A percentile compares a stretch with the other conserved stretches of the same genome.
phyloP scores from a whole-genome alignment of 495 filamentous ascomycete species.

The Penicillium chermesinum region DNA sequence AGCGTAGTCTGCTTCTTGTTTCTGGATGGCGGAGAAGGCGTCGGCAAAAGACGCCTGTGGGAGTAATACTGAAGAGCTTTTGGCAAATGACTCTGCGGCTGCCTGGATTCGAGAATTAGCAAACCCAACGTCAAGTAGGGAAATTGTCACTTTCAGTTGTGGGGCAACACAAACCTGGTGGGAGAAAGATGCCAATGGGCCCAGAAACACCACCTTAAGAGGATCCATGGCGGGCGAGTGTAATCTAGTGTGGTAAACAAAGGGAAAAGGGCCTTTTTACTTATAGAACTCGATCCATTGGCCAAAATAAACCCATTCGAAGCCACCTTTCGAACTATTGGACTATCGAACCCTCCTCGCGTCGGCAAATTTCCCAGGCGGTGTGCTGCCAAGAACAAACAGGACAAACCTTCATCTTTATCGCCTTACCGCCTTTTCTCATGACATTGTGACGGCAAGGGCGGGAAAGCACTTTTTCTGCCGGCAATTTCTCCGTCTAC shows the following conservation, averaged over 20 bases:
- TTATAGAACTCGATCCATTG: neutral
- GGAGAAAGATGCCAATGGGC: conserved; percentile 78
- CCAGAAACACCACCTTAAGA: conserved; percentile 69
- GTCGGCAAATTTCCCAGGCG: conserved; percentile 15
- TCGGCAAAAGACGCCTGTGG: conserved; percentile 60
- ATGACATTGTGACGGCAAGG: neutral
- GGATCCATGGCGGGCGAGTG: conserved; percentile 17
- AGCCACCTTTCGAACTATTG: neutral
- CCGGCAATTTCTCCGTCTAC: no score
- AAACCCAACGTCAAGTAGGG: no score
- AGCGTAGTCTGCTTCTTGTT: conserved; percentile 55
- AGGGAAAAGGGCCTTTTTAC: no score
- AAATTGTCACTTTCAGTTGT: no score
- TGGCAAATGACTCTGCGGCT: conserved; percentile 57
- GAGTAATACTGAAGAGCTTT: conserved; percentile 43
- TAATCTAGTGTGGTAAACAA: no score
- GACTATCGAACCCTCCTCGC: neutral
- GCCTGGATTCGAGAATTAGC: conserved; percentile 46
- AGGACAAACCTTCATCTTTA: conserved; percentile 23
- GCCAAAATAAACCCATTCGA: neutral
- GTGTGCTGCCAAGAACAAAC: conserved; percentile 29
- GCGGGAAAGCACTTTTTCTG: no score
- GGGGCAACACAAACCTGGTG: conserved; percentile 64
- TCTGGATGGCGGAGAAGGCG: conserved; percentile 74
- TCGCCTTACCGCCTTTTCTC: neutral